Conservation (phyloP, 2,329 filamentous ascomycete genomes). For the Myotisia sp. region DNA sequence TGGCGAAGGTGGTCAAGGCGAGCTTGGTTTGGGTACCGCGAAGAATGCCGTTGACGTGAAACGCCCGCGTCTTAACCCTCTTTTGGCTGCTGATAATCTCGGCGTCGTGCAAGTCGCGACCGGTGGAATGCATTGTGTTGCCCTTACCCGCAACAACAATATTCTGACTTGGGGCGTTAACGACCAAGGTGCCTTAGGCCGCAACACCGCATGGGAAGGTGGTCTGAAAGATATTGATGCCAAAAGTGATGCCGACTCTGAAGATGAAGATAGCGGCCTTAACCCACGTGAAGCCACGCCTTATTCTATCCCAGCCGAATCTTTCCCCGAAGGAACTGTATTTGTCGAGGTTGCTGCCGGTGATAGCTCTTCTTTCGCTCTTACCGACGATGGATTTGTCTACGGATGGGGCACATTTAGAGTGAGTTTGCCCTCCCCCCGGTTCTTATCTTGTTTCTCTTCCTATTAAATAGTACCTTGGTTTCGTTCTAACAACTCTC, state of each 20-base stretch:
- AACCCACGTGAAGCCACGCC: conserved; percentile 45
- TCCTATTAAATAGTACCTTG: not conserved
- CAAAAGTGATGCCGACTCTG: conserved; percentile 39
- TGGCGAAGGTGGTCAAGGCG: conserved; percentile 65
- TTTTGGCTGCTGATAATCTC: conserved; percentile 41
- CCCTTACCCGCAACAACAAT: conserved; percentile 64
- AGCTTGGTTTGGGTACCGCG: conserved; percentile 60
- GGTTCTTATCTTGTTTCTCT: conserved; percentile 6
- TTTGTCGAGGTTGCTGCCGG: conserved; percentile 46
- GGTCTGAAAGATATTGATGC: conserved; percentile 43
- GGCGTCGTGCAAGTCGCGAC: conserved; percentile 62
- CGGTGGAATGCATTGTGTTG: conserved; percentile 70
- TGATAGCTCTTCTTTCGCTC: conserved; percentile 45
- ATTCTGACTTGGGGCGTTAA: conserved; percentile 82
- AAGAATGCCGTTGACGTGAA: conserved; percentile 57
- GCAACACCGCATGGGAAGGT: conserved; percentile 56
- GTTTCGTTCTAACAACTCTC: conserved; percentile 9
- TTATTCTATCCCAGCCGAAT: conserved; percentile 33
- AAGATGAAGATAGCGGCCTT: conserved; percentile 39
- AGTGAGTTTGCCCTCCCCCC: conserved; percentile 27
- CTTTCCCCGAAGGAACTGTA: conserved; percentile 39
- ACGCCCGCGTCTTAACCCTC: conserved; percentile 55
- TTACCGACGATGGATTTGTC: conserved; percentile 46
- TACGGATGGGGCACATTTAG: conserved; percentile 52
- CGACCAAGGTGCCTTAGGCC: conserved; percentile 65